Evolutionary conservation across 2,329 filamentous ascomycete genomes (phyloP).

Genomic region (Pseudocercospora vitis): DNA sequence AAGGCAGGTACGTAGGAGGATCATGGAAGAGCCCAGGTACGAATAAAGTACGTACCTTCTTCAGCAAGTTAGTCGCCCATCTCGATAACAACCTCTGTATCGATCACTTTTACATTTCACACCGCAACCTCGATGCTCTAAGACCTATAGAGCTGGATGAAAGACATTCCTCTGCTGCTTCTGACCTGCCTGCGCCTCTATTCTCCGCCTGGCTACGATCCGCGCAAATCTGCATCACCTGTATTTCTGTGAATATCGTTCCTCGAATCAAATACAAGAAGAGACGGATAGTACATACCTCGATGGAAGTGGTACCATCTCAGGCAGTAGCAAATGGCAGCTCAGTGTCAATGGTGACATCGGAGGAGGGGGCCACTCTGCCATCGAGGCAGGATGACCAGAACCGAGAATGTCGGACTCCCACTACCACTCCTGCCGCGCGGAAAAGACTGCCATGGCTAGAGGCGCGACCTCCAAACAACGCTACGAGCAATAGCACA

Average conservation of each 20-base stretch:
- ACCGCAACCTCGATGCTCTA: conserved; percentile 2
- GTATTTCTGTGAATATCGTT: too few species aligned
- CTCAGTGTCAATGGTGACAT: too few species aligned
- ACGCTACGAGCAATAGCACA: neutral
- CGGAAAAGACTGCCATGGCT: conserved; percentile 31
- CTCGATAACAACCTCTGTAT: too few species aligned
- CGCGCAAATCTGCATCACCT: neutral
- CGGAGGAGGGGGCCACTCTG: too few species aligned
- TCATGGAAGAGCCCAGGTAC: too few species aligned
- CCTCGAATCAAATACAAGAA: too few species aligned
- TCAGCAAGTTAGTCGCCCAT: too few species aligned
- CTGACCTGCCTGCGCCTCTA: neutral
- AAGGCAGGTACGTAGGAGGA: neutral
- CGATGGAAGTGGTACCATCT: neutral
- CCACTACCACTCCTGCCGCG: neutral
- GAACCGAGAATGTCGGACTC: too few species aligned
- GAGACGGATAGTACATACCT: too few species aligned
- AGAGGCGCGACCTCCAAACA: neutral
- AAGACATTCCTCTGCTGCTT: neutral
- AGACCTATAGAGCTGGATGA: neutral
- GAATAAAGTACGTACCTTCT: conserved; percentile 1
- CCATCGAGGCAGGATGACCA: too few species aligned
- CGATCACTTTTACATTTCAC: neutral
- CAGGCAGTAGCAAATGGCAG: too few species aligned
- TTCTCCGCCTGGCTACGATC: neutral